Evolutionary conservation across 2,329 filamentous ascomycete species (phyloP), one percentile per base, ranked within the genome.

Genomic region (Calycina marina): DNA sequence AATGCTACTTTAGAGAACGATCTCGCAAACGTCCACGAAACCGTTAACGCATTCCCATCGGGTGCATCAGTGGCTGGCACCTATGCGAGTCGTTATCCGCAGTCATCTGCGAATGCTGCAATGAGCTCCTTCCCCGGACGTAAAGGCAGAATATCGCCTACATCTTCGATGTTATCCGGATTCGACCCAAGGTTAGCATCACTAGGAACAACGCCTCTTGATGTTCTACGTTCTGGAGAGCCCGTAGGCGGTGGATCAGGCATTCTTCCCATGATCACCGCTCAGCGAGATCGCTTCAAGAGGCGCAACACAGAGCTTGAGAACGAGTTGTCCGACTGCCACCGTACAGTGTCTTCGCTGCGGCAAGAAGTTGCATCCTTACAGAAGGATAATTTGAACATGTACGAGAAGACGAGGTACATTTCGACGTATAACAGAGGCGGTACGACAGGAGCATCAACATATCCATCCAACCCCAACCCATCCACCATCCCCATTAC

Each of bases 401-500:
- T 98, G 5, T 98, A 98, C 55, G 90, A 98, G 57, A 98, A 96
- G 67, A 93, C 88, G 12, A 74, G 90, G 44, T 98, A 98, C 53
- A 76, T 96, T 14, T 93, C 85, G 5, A 86, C 83, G 2, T 98
- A 94, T 62, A 93, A 77, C 55, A 75, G 86, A 32, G 69, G 69
- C 28, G 69, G 67, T 10, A 65, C 67, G 4, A 67, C 69, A 16
- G 57, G 61, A 24, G 71, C 74, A 8, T 71, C 71, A 4, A 69
- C 69, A 10, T 79, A 75, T 25, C 64, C 68, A 22, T 63, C 64
- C 35, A 84, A 77, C 47, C 77, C 83, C 2, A 92, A 86, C 51
- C 75, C 82, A 1, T 78, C 80, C 0, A 73, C 79, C 2, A 63
- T 77, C 11, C 62, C 69, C 14, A 63, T 83, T 15, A 65, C 67